Conservation (phyloP, 2,329 filamentous ascomycete species). For the Hymenoscyphus linearis region DNA sequence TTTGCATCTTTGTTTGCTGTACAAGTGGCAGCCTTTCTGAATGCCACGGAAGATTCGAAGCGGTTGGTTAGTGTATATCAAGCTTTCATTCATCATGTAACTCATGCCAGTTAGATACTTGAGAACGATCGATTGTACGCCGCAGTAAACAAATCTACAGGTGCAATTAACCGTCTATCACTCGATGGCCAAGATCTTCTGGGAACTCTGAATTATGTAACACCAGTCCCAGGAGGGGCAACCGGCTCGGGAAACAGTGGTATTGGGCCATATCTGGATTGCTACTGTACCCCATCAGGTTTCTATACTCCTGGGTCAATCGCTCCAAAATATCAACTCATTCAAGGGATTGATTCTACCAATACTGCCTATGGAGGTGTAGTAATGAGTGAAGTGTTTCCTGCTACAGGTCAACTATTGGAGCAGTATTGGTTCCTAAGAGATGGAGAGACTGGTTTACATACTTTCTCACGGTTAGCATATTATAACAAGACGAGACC, state of each 20-base stretch:
- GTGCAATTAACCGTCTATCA: conserved; percentile 37
- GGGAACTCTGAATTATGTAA: conserved; percentile 33
- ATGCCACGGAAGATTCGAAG: conserved; percentile 29
- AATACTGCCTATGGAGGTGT: conserved; percentile 52
- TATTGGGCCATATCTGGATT: conserved; percentile 55
- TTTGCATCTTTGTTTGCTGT: background rate
- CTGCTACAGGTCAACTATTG: conserved; percentile 51
- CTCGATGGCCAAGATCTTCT: conserved; percentile 49
- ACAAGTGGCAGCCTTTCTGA: conserved; percentile 11
- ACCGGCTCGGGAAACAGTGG: conserved; percentile 39
- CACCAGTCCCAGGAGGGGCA: conserved; percentile 18
- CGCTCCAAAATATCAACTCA: conserved; percentile 44
- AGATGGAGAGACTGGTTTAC: conserved; percentile 57
- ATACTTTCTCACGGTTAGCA: conserved; percentile 54
- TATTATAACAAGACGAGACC: conserved; percentile 54
- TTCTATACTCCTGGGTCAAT: conserved; percentile 53
- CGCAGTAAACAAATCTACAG: conserved; percentile 38
- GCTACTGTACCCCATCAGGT: conserved; percentile 55
- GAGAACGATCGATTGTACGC: conserved; percentile 41
- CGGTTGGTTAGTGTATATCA: conserved; percentile 19
- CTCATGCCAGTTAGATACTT: conserved; percentile 27
- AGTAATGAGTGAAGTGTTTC: conserved; percentile 54
- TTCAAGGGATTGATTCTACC: conserved; percentile 45
- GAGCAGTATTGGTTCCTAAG: conserved; percentile 62
- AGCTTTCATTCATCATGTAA: background rate